phyloP scores from a whole-genome alignment of 1,139 yeast genomes.

The Taphrina betulina region DNA sequence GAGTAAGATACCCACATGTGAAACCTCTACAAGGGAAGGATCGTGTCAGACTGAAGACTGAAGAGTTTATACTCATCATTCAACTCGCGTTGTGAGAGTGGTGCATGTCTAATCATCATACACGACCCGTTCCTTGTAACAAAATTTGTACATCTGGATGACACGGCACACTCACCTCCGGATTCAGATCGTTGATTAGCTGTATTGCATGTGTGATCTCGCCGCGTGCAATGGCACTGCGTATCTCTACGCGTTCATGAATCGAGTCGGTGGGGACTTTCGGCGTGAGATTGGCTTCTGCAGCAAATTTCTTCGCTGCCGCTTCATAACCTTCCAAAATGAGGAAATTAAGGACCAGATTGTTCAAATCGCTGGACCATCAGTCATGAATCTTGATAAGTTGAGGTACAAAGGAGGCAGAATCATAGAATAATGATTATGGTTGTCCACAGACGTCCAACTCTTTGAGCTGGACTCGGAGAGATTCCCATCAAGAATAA shows the following conservation, averaged over 20 bases:
- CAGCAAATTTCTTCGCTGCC: constrained; percentile 45
- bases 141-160: background rate
- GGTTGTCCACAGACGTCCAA: constrained; percentile 20
- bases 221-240: constrained; percentile 44
- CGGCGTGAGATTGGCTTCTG: constrained; percentile 44
- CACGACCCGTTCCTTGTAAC: too few relatives aligned
- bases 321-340: constrained; percentile 47
- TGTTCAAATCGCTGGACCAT: constrained; percentile 43
- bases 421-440: constrained; percentile 31
- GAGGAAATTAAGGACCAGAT: constrained; percentile 46
- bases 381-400: constrained; percentile 14
- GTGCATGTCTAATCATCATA: constrained; percentile 41
- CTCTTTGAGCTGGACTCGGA: constrained; percentile 36
- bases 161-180: constrained; percentile 41
- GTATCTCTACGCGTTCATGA: constrained; percentile 44
- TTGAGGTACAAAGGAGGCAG: too few relatives aligned
- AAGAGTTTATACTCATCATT: constrained; percentile 39
- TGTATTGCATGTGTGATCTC: constrained; percentile 46
- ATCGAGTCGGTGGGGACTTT: constrained; percentile 41
- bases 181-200: constrained; percentile 46
- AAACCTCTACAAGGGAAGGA: too few relatives aligned
- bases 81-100: constrained; percentile 39
- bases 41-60: constrained; percentile 41
- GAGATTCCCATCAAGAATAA: constrained; percentile 40
- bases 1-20: too few relatives aligned